Conservation (phyloP, 306 rosid species). For the Alnus rubra region DNA sequence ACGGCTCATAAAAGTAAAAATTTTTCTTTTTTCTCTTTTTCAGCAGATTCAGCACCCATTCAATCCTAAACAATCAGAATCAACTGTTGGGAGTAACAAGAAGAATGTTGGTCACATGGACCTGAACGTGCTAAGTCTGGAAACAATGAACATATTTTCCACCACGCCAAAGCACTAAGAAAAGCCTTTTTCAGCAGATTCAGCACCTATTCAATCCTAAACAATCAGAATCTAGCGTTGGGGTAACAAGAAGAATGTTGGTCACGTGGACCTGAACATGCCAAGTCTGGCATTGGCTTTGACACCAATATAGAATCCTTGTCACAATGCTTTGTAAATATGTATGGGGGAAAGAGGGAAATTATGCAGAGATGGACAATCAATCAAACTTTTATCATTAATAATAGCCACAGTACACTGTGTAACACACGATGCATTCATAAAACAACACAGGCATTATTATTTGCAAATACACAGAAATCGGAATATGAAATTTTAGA, state of each 20-base stretch:
- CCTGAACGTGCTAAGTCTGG: not conserved
- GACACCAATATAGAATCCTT: not conserved
- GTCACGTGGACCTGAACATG: not conserved
- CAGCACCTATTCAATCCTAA: not conserved
- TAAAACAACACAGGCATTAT: constrained; percentile 34
- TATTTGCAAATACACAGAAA: constrained; percentile 48
- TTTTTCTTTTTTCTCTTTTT: no score
- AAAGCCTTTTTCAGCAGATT: not conserved
- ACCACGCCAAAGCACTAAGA: no score
- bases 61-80: not conserved
- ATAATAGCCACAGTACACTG: constrained; percentile 31
- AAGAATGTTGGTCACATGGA: not conserved
- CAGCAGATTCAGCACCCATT: not conserved
- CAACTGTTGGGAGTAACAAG: not conserved
- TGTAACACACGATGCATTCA: constrained; percentile 50
- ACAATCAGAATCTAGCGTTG: not conserved
- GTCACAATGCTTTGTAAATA: not conserved
- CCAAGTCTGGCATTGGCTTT: not conserved
- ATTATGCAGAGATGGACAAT: constrained; percentile 15
- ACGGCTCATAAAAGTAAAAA: no score
- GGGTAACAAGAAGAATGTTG: not conserved
- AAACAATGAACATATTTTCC: no score
- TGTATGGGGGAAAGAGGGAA: not conserved
- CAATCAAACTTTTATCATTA: constrained; percentile 39
- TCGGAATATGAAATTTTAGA: constrained; percentile 32